Conservation (phyloP, 306 rosid species). For the Quillaja saponaria region DNA sequence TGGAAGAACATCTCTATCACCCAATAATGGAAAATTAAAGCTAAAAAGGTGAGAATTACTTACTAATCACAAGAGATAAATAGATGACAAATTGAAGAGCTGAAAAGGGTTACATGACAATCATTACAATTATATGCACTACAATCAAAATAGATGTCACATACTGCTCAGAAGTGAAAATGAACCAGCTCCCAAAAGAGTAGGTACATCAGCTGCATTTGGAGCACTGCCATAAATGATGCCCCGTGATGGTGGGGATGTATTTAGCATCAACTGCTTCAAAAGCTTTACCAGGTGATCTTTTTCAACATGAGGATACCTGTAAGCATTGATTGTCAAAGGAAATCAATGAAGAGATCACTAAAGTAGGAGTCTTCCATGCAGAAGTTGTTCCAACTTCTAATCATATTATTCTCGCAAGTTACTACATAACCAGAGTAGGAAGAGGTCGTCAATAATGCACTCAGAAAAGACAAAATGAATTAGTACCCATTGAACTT, state of each 20-base stretch:
- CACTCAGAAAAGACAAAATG: constrained; percentile 24
- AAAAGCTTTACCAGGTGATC: constrained; percentile 92
- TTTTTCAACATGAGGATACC: constrained; percentile 86
- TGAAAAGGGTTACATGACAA: constrained; percentile 14
- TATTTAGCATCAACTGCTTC: constrained; percentile 73
- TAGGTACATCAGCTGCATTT: constrained; percentile 97
- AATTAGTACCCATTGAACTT: background rate
- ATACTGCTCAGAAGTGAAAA: constrained; percentile 84
- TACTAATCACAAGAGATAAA: background rate
- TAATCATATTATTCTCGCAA: constrained; percentile 21
- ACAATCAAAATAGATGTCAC: constrained; percentile 43
- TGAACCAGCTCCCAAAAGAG: constrained; percentile 82
- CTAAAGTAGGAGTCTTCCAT: constrained; percentile 11
- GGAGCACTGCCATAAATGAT: constrained; percentile 62
- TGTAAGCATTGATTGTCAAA: constrained; percentile 34
- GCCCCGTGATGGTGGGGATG: constrained; percentile 56
- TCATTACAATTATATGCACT: background rate
- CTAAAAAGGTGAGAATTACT: background rate
- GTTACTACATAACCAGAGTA: constrained; percentile 14
- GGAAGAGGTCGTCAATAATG: constrained; percentile 11
- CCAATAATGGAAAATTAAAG: background rate
- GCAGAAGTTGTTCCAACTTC: constrained; percentile 13
- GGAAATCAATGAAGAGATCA: constrained; percentile 29
- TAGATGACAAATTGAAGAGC: background rate
- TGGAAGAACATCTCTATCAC: constrained; percentile 9